Evolutionary conservation across 2,329 filamentous ascomycete genomes (phyloP).

Genomic region (Xylaria sp.): DNA sequence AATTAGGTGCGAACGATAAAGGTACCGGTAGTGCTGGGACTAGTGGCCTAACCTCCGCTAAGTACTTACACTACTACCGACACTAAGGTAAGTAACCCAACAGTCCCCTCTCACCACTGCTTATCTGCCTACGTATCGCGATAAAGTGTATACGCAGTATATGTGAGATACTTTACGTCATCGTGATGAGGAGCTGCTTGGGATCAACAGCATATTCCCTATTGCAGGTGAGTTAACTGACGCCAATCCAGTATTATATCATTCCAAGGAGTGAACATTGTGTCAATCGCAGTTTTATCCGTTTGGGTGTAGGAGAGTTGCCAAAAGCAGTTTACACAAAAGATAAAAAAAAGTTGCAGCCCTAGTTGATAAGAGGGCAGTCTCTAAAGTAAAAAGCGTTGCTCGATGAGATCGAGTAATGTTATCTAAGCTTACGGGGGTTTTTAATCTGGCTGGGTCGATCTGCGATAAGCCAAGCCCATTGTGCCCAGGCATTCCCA

Average conservation of each 20-base stretch:
- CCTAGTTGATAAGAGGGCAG: conserved; percentile 10
- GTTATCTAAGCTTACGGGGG: conserved; percentile 12
- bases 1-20: background rate
- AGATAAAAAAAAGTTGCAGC: background rate
- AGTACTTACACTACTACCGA: background rate
- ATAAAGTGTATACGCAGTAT: too few relatives aligned
- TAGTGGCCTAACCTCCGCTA: background rate
- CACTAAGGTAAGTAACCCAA: background rate
- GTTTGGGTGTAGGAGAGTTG: background rate
- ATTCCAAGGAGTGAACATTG: background rate
- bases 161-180: background rate
- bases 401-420: conserved; percentile 49
- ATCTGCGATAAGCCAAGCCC: conserved; percentile 40
- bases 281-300: background rate
- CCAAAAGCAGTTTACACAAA: background rate
- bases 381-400: conserved; percentile 39
- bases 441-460: conserved; percentile 32
- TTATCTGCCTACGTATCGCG: too few relatives aligned
- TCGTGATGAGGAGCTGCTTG: background rate
- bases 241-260: background rate
- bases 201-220: background rate
- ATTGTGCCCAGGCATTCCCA: background rate
- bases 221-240: background rate
- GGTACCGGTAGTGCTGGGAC: too few relatives aligned
- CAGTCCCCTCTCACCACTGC: too few relatives aligned